phyloP scores from a whole-genome alignment of 2,329 filamentous ascomycete species.

The Phyllosticta ampelicida region DNA sequence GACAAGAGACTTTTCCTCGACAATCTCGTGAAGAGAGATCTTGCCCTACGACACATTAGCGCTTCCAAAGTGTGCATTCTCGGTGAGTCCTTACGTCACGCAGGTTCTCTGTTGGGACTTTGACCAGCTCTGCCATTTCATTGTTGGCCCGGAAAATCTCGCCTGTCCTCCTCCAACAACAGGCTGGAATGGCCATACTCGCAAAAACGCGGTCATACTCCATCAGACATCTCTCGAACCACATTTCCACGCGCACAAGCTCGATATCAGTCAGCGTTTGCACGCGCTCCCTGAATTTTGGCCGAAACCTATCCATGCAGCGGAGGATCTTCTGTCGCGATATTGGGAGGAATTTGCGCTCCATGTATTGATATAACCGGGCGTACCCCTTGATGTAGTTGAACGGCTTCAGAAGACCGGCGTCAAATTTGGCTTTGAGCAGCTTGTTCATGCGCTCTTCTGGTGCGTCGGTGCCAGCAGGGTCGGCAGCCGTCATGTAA shows the following conservation, averaged over 20 bases:
- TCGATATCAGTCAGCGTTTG: constrained; percentile 88
- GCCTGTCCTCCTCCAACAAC: constrained; percentile 91
- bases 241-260: constrained; percentile 93
- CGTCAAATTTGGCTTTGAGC: constrained; percentile 90
- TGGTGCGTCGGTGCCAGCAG: constrained; percentile 72
- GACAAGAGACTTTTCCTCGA: constrained; percentile 88
- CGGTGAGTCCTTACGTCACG: constrained; percentile 58
- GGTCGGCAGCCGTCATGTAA: constrained; percentile 93
- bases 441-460: constrained; percentile 94
- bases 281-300: constrained; percentile 92
- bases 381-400: constrained; percentile 98
- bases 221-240: constrained; percentile 94
- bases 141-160: constrained; percentile 97
- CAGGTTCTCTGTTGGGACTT: constrained; percentile 80
- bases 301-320: constrained; percentile 84
- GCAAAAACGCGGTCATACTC: constrained; percentile 98
- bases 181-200: constrained; percentile 96
- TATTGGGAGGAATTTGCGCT: constrained; percentile 68
- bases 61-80: background rate
- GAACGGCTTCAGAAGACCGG: constrained; percentile 88
- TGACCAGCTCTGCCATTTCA: constrained; percentile 95
- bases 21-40: constrained; percentile 87
- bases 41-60: constrained; percentile 56
- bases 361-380: constrained; percentile 80
- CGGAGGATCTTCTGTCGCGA: constrained; percentile 86